Base-by-base conservation (phyloP, 768 basidiomycete genomes). In the Pleurotus citrinopileatus region DNA sequence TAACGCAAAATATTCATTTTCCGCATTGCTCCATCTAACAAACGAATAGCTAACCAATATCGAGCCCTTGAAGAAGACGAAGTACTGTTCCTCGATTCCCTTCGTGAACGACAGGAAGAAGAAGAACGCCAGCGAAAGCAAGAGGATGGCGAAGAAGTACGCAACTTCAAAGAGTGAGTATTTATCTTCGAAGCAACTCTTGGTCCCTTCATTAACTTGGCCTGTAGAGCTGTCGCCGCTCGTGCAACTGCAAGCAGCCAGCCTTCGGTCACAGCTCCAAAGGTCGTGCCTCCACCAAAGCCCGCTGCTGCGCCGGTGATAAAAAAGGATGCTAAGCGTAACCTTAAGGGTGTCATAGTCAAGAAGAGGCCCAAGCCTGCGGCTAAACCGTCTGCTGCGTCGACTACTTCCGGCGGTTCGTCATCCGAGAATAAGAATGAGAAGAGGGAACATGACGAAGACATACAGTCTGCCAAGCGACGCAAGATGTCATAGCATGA, bases 51-150 rank as follows among this genome's bases (percentile, higher is more conserved):
- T 51, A 93, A 92, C 64, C 91, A 94, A 64, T 94, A 93, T 62
- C 87, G 91, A 53, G 89, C 91, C 3, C 73, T 94, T 32, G 91
- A 94, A 64, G 91, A 93, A 67, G 91, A 94, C 70, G 91, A 94
- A 63, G 87, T 94, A 58, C 84, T 89, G 77, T 94, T 94, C 64
- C 79, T 94, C 26, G 91, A 93, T 63, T 88, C 89, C 15, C 75
- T 94, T 56, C 76, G 87, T 57, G 87, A 91, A 66, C 82, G 82
- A 46, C 83, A 89, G 65, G 79, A 84, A 58, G 80, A 80, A 57
- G 89, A 91, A 69, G 91, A 94, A 65, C 81, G 83, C 13, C 75
- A 83, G 53, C 84, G 89, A 50, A 87, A 83, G 62, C 75, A 84
- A 65, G 76, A 79, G 61, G 91, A 94, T 53, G 88, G 86, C 4